Conservation (phyloP, 2,329 filamentous ascomycete species). For the Colletotrichum salicis region DNA sequence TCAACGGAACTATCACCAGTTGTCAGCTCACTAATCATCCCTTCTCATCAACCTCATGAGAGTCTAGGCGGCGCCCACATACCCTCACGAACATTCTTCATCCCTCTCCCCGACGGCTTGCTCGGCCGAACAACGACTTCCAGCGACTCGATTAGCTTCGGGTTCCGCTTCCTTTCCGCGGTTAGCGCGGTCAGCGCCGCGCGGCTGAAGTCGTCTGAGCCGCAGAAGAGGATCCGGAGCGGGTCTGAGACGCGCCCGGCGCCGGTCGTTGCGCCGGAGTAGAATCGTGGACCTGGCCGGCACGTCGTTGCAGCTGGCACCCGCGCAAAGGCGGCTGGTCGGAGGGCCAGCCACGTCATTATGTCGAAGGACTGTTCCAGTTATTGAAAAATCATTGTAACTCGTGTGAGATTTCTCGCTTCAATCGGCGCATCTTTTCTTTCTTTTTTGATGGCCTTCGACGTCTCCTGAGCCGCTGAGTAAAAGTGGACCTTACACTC, state of each 20-base stretch:
- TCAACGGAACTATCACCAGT: conserved; percentile 73
- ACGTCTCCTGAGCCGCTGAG: neutral
- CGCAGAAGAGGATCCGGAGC: conserved; percentile 90
- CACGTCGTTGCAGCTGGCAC: neutral
- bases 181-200: conserved; percentile 77
- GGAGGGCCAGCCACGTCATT: conserved; percentile 21
- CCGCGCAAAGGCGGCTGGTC: conserved; percentile 1
- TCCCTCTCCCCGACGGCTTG: conserved; percentile 80
- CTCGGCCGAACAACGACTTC: conserved; percentile 86
- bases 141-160: conserved; percentile 74
- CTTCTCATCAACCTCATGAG: too few relatives aligned
- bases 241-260: conserved; percentile 58
- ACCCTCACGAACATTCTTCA: conserved; percentile 76
- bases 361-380: neutral
- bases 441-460: neutral
- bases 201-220: conserved; percentile 91
- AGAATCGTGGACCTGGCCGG: conserved; percentile 5
- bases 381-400: neutral
- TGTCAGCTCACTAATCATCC: neutral
- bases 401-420: neutral
- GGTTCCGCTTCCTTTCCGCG: conserved; percentile 63
- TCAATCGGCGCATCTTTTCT: neutral
- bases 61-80: conserved; percentile 35
- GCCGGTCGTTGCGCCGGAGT: conserved; percentile 12
- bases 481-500: neutral